phyloP scores from a whole-genome alignment of 495 filamentous ascomycete genomes.

The Penicillium odoratum region DNA sequence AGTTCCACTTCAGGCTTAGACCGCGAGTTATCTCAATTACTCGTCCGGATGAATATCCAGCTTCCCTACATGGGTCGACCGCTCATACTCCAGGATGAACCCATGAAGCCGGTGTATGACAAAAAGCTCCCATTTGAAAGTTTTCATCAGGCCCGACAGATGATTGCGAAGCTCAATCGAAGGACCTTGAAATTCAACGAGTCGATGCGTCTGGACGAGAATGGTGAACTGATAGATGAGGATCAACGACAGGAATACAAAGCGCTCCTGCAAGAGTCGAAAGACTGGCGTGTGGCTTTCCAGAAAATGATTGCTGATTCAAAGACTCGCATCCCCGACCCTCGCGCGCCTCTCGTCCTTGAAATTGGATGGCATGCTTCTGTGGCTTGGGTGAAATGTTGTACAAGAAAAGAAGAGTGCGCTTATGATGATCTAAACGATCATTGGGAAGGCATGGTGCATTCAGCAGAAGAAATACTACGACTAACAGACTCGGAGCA shows the following conservation, averaged over 20 bases:
- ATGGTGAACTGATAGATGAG: not conserved
- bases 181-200: not conserved
- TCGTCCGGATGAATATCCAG: constrained; percentile 23
- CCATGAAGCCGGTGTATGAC: not conserved
- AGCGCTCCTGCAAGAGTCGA: constrained; percentile 2
- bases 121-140: constrained; percentile 2
- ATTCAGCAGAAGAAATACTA: constrained; percentile 14
- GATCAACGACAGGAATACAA: constrained; percentile 10
- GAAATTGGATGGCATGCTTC: constrained; percentile 11
- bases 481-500: not conserved
- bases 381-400: constrained; percentile 15
- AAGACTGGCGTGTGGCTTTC: constrained; percentile 18
- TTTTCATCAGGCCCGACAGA: constrained; percentile 14
- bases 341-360: constrained; percentile 16
- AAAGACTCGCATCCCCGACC: constrained; percentile 7
- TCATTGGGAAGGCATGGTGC: constrained; percentile 17
- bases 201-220: not conserved
- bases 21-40: constrained; percentile 17
- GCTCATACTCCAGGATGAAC: not conserved
- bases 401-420: constrained; percentile 10
- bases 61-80: constrained; percentile 16
- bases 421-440: constrained; percentile 13
- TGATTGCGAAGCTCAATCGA: constrained; percentile 9
- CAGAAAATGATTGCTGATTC: constrained; percentile 9
- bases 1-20: constrained; percentile 2